Conservation (phyloP, 148 eudicot species). For the Camellia sinensis region DNA sequence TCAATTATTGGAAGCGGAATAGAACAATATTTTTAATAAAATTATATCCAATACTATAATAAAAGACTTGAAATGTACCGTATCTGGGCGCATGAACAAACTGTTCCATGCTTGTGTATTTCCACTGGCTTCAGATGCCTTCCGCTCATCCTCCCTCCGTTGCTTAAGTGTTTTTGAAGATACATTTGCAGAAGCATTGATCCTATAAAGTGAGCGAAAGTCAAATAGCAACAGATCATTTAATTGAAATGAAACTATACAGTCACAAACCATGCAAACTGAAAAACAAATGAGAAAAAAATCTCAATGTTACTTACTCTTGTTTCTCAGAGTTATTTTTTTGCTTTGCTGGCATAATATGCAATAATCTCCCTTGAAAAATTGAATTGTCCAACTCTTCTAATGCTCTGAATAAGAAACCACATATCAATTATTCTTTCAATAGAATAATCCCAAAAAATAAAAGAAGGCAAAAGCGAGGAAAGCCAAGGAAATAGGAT, state of each 20-base stretch:
- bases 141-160: constrained; percentile 62
- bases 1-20: not conserved
- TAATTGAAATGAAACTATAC: not conserved
- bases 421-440: not conserved
- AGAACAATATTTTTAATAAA: not conserved
- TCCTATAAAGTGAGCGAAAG: constrained; percentile 29
- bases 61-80: constrained; percentile 48
- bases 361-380: constrained; percentile 91
- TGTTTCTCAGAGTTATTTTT: constrained; percentile 43
- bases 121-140: constrained; percentile 82
- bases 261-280: constrained; percentile 13
- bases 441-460: not conserved
- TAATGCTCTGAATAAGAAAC: constrained; percentile 55
- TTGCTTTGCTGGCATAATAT: constrained; percentile 73
- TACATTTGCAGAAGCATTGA: constrained; percentile 28
- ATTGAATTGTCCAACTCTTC: constrained; percentile 68
- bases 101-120: constrained; percentile 88
- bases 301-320: constrained; percentile 50
- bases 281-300: constrained; percentile 11
- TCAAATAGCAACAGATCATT: constrained; percentile 4
- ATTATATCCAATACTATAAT: not conserved
- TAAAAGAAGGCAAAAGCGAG: not conserved
- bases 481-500: not conserved
- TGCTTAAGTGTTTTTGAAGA: constrained; percentile 65
- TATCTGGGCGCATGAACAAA: constrained; percentile 88